Conservation (phyloP, 495 filamentous ascomycete species). For the Tricharina praecox region DNA sequence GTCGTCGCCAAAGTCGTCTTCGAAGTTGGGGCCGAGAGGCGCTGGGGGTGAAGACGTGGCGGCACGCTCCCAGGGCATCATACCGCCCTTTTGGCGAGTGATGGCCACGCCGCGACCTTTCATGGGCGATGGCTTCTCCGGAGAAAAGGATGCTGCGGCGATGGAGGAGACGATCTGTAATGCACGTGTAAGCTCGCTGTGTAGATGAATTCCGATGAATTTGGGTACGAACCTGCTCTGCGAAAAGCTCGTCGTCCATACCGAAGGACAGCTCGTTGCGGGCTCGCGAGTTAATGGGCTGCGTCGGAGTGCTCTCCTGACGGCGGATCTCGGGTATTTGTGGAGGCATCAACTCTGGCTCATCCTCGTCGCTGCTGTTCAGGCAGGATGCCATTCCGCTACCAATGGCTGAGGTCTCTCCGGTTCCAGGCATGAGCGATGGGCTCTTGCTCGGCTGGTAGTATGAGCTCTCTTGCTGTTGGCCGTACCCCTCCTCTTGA, state of each 20-base stretch:
- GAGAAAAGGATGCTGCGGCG: conserved; percentile 15
- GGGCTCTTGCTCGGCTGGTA: no score
- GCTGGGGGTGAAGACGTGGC: not conserved
- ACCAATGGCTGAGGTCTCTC: conserved; percentile 6
- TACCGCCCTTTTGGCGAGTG: not conserved
- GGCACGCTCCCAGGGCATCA: not conserved
- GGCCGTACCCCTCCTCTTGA: not conserved
- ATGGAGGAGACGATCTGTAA: conserved; percentile 21
- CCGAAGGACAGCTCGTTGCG: not conserved
- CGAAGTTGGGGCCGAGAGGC: not conserved
- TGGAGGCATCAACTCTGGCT: not conserved
- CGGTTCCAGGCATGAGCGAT: no score
- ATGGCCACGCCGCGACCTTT: conserved; percentile 6
- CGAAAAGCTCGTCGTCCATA: conserved; percentile 19
- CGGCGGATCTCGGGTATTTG: not conserved
- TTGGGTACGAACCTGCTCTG: conserved; percentile 17
- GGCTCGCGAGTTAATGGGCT: not conserved
- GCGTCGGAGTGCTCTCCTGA: not conserved
- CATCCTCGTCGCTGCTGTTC: conserved; percentile 1
- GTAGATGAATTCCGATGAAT: not conserved
- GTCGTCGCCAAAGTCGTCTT: not conserved
- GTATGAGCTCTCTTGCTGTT: not conserved
- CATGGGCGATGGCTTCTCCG: conserved; percentile 20
- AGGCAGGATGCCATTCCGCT: conserved; percentile 8
- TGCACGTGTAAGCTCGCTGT: not conserved